These are phyloP conservation scores for Gentiana macrophylla DNA, from an alignment of 257 asterid genomes.

Conservation along the genomic window DNA sequence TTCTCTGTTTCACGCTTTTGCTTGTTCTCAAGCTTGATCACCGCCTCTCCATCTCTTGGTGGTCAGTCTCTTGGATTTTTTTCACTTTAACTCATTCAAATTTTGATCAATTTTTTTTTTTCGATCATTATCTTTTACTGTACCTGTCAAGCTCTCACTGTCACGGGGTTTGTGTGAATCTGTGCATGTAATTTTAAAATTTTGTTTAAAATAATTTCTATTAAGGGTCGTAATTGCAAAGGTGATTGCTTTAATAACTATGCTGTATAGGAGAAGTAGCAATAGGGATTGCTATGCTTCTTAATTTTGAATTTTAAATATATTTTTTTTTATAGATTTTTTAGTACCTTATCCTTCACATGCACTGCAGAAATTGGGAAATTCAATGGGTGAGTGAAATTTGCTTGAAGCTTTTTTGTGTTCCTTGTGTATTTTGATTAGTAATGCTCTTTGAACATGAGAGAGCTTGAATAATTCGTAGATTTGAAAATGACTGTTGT, in stretches of 20 bases:
- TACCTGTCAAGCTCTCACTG: not conserved
- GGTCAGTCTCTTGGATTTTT: conserved; percentile 35
- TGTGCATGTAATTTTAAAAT: too few relatives aligned
- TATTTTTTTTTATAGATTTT: too few relatives aligned
- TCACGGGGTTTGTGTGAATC: not conserved
- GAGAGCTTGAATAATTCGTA: not conserved
- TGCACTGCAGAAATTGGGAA: not conserved
- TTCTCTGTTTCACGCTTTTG: conserved; percentile 55
- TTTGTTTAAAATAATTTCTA: too few relatives aligned
- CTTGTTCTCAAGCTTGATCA: conserved; percentile 89
- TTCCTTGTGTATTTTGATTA: not conserved
- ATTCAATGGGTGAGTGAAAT: too few relatives aligned
- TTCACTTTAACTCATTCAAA: not conserved
- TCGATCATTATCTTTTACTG: not conserved
- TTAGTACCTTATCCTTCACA: not conserved
- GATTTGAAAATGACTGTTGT: not conserved
- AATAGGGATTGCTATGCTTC: too few relatives aligned
- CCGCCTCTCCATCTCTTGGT: conserved; percentile 61
- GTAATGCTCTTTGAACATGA: not conserved
- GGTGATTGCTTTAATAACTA: too few relatives aligned
- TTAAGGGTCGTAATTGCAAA: too few relatives aligned
- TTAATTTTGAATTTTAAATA: too few relatives aligned
- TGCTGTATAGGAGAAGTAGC: too few relatives aligned
- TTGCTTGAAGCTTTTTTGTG: not conserved
- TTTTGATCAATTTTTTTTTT: not conserved